Evolutionary conservation across 768 basidiomycete species (phyloP).

Genomic region (Serendipita sp.): DNA sequence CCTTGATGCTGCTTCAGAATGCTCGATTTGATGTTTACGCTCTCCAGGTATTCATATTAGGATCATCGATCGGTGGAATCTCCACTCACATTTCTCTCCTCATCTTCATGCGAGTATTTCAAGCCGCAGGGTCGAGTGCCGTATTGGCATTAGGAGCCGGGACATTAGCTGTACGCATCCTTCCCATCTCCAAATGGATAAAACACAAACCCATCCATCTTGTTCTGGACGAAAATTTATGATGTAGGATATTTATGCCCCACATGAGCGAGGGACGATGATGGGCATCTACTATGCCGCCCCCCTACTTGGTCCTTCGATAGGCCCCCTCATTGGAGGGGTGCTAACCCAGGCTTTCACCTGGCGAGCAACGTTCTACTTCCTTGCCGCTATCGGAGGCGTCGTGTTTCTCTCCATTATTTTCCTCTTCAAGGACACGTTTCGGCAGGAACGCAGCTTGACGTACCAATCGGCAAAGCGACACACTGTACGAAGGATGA

Average conservation of each 20-base stretch:
- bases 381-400: slow-evolving; percentile 50
- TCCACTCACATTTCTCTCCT: slow-evolving; percentile 15
- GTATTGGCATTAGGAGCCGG: slow-evolving; percentile 60
- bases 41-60: slow-evolving; percentile 14
- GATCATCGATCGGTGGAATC: slow-evolving; percentile 11
- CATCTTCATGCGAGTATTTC: slow-evolving; percentile 17
- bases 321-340: slow-evolving; percentile 62
- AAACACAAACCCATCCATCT: too few species aligned
- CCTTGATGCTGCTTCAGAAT: background rate
- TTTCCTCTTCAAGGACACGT: slow-evolving; percentile 66
- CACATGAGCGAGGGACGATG: slow-evolving; percentile 54
- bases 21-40: background rate
- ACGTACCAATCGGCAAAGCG: slow-evolving; percentile 57
- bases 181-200: background rate
- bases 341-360: slow-evolving; percentile 45
- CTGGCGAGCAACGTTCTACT: slow-evolving; percentile 79
- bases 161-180: slow-evolving; percentile 35
- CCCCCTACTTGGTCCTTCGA: slow-evolving; percentile 53
- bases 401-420: slow-evolving; percentile 40
- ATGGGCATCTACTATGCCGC: slow-evolving; percentile 74
- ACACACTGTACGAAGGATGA: slow-evolving; percentile 17
- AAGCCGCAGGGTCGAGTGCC: slow-evolving; percentile 38
- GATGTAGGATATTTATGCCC: slow-evolving; percentile 51
- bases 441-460: slow-evolving; percentile 65
- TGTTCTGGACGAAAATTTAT: too few species aligned